phyloP scores from a whole-genome alignment of 345 rosid species.

The Noccaea bulbosa region DNA sequence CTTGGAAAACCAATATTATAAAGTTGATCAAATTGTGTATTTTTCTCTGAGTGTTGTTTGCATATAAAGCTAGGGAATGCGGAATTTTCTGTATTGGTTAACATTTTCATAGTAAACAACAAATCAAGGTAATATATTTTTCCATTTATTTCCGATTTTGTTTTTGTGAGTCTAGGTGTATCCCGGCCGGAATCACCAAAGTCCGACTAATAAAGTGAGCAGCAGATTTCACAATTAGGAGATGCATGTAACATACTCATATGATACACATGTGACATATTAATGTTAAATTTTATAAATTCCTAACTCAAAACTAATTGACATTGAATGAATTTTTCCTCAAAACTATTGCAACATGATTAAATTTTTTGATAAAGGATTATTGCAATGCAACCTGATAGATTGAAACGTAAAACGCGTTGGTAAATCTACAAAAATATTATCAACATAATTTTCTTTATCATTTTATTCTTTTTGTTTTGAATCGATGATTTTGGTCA shows the following conservation, averaged over 20 bases:
- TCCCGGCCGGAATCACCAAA: not conserved
- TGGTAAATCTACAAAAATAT: not conserved
- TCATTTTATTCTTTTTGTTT: not conserved
- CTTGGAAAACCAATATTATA: not conserved
- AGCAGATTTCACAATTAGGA: not conserved
- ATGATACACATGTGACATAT: too few relatives aligned
- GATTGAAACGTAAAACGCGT: not conserved
- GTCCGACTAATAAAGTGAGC: not conserved
- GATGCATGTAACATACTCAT: not conserved
- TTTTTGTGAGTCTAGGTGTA: not conserved
- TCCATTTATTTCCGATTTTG: not conserved
- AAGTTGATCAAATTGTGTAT: not conserved
- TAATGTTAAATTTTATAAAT: too few relatives aligned
- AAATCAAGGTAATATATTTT: constrained; percentile 2
- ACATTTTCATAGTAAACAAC: not conserved
- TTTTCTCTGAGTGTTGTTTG: not conserved
- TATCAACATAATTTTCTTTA: not conserved
- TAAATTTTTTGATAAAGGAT: too few relatives aligned
- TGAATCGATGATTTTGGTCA: not conserved
- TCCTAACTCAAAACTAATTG: too few relatives aligned
- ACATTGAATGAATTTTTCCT: too few relatives aligned
- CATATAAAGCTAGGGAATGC: constrained; percentile 9
- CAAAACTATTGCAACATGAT: too few relatives aligned
- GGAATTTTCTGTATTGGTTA: not conserved
- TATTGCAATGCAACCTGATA: not conserved